phyloP scores from a whole-genome alignment of 2,329 filamentous ascomycete genomes.

The Waltergamsia citrina region DNA sequence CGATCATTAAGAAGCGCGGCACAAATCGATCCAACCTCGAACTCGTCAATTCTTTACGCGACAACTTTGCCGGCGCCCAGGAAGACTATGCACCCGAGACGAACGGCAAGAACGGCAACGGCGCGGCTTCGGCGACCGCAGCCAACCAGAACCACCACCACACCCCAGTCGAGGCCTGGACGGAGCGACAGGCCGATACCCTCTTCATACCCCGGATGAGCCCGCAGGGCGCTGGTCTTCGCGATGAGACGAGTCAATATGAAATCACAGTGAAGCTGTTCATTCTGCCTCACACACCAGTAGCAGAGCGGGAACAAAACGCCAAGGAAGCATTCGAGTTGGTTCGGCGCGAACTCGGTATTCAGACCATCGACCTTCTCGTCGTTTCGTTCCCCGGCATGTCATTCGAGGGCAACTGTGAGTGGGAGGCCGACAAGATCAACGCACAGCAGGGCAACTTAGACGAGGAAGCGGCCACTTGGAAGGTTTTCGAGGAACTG shows the following conservation, averaged over 20 bases:
- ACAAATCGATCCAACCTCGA: conserved; percentile 86
- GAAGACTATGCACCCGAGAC: conserved; percentile 39
- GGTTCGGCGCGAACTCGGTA: conserved; percentile 70
- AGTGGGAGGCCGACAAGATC: conserved; percentile 60
- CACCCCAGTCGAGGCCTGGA: conserved; percentile 51
- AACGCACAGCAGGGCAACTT: conserved; percentile 55
- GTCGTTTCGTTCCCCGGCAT: conserved; percentile 91
- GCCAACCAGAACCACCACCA: conserved; percentile 14
- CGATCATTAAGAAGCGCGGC: conserved; percentile 71
- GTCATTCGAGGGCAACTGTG: conserved; percentile 86
- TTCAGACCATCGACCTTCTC: conserved; percentile 71
- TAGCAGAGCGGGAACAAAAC: conserved; percentile 56
- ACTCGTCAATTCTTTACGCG: conserved; percentile 76
- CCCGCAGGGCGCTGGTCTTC: conserved; percentile 59
- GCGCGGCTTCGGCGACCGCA: conserved; percentile 16
- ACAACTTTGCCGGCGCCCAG: conserved; percentile 71
- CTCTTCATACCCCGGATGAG: conserved; percentile 74
- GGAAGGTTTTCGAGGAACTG: conserved; percentile 65
- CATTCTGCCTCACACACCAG: conserved; percentile 66
- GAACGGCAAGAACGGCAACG: conserved; percentile 12
- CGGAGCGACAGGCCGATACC: conserved; percentile 43
- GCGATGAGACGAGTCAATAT: conserved; percentile 77
- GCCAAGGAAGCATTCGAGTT: conserved; percentile 70
- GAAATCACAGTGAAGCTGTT: conserved; percentile 95
- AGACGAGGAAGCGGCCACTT: conserved; percentile 58